These are phyloP conservation scores for Gossypium gossypioides DNA, from an alignment of 441 rosid species.

Conservation along the genomic window DNA sequence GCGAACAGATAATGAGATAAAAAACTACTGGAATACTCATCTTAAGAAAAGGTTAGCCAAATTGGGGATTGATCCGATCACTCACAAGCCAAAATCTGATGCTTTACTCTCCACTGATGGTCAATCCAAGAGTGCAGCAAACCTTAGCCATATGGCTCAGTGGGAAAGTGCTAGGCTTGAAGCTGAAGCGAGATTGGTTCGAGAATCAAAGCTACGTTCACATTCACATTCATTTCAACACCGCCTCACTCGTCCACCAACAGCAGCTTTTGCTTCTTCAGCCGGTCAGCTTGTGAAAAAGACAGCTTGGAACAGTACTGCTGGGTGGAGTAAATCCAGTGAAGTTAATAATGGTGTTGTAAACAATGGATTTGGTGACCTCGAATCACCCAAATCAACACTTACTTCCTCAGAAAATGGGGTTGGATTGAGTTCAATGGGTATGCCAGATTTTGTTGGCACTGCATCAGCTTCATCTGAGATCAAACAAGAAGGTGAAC, in stretches of 20 bases:
- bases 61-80: slow-evolving; percentile 97
- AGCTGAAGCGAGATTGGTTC: slow-evolving; percentile 83
- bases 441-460: slow-evolving; percentile 46
- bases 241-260: slow-evolving; percentile 1
- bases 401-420: slow-evolving; percentile 65
- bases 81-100: slow-evolving; percentile 84
- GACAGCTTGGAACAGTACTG: slow-evolving; percentile 20
- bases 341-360: not conserved
- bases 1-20: slow-evolving; percentile 92
- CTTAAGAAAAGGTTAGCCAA: slow-evolving; percentile 74
- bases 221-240: slow-evolving; percentile 26
- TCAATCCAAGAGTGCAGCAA: slow-evolving; percentile 74
- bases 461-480: slow-evolving; percentile 40
- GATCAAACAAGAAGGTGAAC: slow-evolving; percentile 47
- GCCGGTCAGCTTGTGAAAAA: slow-evolving; percentile 15
- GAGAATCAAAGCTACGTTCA: slow-evolving; percentile 74
- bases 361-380: slow-evolving; percentile 20
- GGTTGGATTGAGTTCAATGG: slow-evolving; percentile 20
- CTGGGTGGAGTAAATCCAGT: no score
- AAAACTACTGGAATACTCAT: slow-evolving; percentile 97
- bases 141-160: slow-evolving; percentile 95
- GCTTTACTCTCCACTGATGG: slow-evolving; percentile 51
- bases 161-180: slow-evolving; percentile 97
- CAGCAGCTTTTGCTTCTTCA: slow-evolving; percentile 14
- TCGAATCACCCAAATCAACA: slow-evolving; percentile 70